Evolutionary conservation across 495 filamentous ascomycete genomes (phyloP).

Genomic region (Lasiosphaeriaceae sp.): DNA sequence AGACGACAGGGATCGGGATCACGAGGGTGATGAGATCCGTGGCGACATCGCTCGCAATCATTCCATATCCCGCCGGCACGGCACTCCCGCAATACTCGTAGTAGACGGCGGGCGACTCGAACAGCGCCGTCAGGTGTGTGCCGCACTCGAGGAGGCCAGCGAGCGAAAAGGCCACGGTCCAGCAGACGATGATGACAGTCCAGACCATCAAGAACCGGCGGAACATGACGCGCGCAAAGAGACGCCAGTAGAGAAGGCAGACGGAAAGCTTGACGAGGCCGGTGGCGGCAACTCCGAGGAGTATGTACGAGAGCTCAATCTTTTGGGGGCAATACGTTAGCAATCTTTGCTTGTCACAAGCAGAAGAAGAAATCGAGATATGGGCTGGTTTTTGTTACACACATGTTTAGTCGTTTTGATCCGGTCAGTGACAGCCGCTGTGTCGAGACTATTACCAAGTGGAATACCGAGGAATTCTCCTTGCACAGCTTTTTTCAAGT

Average conservation of each 20-base stretch:
- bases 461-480: slow-evolving; percentile 7
- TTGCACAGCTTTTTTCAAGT: slow-evolving; percentile 3
- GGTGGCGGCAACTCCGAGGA: slow-evolving; percentile 7
- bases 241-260: slow-evolving; percentile 18
- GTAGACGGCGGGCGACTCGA: slow-evolving; percentile 5
- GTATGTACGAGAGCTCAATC: slow-evolving; percentile 4
- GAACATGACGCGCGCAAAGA: slow-evolving; percentile 14
- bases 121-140: slow-evolving; percentile 10
- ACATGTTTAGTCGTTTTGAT: slow-evolving; percentile 12
- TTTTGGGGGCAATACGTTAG: background rate
- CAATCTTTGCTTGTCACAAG: background rate
- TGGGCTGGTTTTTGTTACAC: background rate
- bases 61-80: slow-evolving; percentile 7
- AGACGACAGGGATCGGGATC: slow-evolving; percentile 16
- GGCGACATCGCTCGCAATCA: slow-evolving; percentile 15
- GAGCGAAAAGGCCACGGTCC: slow-evolving; percentile 15
- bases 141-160: slow-evolving; percentile 12
- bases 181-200: slow-evolving; percentile 6
- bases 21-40: slow-evolving; percentile 19
- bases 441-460: slow-evolving; percentile 1
- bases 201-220: slow-evolving; percentile 19
- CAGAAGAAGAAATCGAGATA: background rate
- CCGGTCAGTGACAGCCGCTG: slow-evolving; percentile 7
- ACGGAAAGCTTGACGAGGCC: slow-evolving; percentile 17
- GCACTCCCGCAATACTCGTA: slow-evolving; percentile 8